Evolutionary conservation across 78 protist species (phyloP).

Genomic region (Polysphondylium violaceum): DNA sequence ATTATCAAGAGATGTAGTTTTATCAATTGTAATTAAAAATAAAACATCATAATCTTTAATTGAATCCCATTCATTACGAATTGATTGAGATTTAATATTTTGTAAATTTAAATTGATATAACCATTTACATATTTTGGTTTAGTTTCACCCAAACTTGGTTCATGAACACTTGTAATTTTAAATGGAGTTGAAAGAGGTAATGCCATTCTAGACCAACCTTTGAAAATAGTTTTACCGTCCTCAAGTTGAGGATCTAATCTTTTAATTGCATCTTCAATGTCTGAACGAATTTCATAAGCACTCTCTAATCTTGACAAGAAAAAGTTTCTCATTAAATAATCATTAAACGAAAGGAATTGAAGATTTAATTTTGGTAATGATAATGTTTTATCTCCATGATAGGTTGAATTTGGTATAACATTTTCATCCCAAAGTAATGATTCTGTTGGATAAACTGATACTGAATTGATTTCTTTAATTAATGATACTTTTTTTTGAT

Average conservation of each 20-base stretch:
- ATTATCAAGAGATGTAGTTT: background rate
- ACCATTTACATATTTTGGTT: conserved; percentile 87
- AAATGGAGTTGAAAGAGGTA: conserved; percentile 80
- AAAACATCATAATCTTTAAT: conserved; percentile 89
- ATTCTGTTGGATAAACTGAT: conserved; percentile 91
- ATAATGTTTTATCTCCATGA: conserved; percentile 63
- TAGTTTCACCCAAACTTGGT: conserved; percentile 90
- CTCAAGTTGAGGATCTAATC: conserved; percentile 23
- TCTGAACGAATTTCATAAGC: conserved; percentile 91
- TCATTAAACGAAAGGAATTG: conserved; percentile 96
- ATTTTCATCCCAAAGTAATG: conserved; percentile 78
- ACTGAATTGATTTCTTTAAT: conserved; percentile 80
- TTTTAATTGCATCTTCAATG: conserved; percentile 83
- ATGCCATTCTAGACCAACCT: conserved; percentile 94
- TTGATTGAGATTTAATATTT: background rate
- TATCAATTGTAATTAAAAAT: conserved; percentile 83
- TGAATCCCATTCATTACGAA: conserved; percentile 88
- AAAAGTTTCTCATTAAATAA: conserved; percentile 95
- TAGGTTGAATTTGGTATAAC: conserved; percentile 21
- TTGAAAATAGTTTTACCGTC: conserved; percentile 43
- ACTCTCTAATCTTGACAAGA: conserved; percentile 91
- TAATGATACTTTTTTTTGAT: conserved; percentile 70
- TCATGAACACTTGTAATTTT: conserved; percentile 58
- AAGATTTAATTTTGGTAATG: conserved; percentile 95
- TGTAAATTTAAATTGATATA: background rate